These are phyloP conservation scores for Salix purpurea DNA, from an alignment of 345 rosid genomes.

Conservation along the genomic window DNA sequence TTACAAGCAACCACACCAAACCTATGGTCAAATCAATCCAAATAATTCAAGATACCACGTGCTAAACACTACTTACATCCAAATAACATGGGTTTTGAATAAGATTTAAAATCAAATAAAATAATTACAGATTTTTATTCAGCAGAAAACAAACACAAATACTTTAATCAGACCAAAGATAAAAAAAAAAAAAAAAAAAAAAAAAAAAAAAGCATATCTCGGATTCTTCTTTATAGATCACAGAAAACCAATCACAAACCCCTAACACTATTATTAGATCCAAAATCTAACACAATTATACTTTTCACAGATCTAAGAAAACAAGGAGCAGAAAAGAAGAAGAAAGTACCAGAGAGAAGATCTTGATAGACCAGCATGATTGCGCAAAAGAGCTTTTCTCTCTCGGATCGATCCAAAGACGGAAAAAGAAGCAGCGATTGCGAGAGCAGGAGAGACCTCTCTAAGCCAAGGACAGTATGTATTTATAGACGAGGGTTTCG, in stretches of 20 bases:
- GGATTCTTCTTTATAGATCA: neutral
- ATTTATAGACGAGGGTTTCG: slow-evolving; percentile 48
- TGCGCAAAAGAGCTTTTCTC: slow-evolving; percentile 29
- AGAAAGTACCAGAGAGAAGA: slow-evolving; percentile 50
- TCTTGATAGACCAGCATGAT: slow-evolving; percentile 95
- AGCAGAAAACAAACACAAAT: neutral
- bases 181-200: no score
- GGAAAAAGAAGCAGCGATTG: slow-evolving; percentile 29
- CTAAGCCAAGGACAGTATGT: rapidly evolving
- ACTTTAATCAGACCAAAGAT: neutral
- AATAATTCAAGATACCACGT: neutral
- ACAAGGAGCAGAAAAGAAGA: neutral
- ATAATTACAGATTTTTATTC: no score
- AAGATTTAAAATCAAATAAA: neutral
- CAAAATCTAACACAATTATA: neutral
- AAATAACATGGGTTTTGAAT: no score
- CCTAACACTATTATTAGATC: neutral
- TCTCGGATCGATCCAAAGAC: slow-evolving; percentile 27
- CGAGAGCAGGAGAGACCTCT: neutral
- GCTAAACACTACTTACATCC: neutral
- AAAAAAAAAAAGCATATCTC: no score
- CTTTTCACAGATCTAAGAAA: slow-evolving; percentile 6
- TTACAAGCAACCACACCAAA: neutral
- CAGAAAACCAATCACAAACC: neutral
- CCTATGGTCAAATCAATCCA: neutral